Percentiles rank a stretch among this genome's conserved stretches.
Evolutionary conservation across 768 basidiomycete species (phyloP).

Genomic region (Porpolomopsis calyptriformis): DNA sequence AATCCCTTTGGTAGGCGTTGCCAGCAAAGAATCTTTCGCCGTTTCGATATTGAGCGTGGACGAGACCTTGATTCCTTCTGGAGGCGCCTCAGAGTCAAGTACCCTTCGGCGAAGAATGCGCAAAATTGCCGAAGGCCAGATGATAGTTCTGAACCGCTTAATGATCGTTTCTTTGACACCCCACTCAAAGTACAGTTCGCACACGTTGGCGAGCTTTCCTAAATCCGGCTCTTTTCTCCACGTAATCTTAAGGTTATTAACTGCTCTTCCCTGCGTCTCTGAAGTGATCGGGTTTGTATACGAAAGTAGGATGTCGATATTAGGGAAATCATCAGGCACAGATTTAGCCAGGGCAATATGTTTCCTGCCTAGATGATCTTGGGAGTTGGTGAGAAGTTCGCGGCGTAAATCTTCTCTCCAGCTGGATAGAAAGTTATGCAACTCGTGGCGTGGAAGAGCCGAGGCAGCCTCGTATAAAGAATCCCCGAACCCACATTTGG

Average conservation of each 20-base stretch:
- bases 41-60: conserved; percentile 33
- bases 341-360: conserved; percentile 51
- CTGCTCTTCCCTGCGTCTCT: conserved; percentile 40
- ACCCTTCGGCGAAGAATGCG: conserved; percentile 60
- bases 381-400: conserved; percentile 62
- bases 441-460: conserved; percentile 30
- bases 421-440: conserved; percentile 42
- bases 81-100: conserved; percentile 34
- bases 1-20: conserved; percentile 48
- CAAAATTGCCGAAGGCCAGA: conserved; percentile 69
- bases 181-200: conserved; percentile 91
- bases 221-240: conserved; percentile 58
- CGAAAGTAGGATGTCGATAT: conserved; percentile 60
- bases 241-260: conserved; percentile 27
- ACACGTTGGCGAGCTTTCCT: conserved; percentile 60
- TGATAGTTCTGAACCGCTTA: conserved; percentile 71
- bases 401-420: conserved; percentile 56
- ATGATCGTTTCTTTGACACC: conserved; percentile 74
- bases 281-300: conserved; percentile 75
- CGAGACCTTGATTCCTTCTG: conserved; percentile 13
- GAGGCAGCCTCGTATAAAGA: conserved; percentile 50
- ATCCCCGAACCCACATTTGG: conserved; percentile 73
- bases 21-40: conserved; percentile 18
- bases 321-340: conserved; percentile 59
- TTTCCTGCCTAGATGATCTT: conserved; percentile 53